Evolutionary conservation across 164 flowering plant genomes (phyloP), one percentile per base, ranked within the genome.

Genomic region (Cinnamomum micranthum): DNA sequence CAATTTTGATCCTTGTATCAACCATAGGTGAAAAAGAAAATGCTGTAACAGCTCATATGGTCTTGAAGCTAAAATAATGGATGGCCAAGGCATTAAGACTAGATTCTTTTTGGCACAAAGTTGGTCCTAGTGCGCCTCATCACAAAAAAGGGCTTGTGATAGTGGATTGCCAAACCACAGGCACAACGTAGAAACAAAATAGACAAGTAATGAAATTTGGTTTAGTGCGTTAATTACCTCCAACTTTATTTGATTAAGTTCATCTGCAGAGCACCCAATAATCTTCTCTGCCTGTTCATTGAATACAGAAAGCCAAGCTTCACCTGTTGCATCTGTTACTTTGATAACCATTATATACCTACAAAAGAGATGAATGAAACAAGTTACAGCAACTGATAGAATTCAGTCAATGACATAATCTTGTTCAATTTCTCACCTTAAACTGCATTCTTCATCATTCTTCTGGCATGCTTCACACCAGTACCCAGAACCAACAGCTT

Each of bases 381-480:
- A 20, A 22, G 14, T 12, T 55, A 20, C 60, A 55, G 19, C 6
- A 55, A 15, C n/a, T 55, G 60, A 20, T 17, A 55, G n/a, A 20
- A 55, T 55, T 15, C n/a, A 7, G 12, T 50, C 7, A 50, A 5
- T 69, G 27, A 13, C 47, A 31, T 31, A 41, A 47, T 47, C 11
- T 69, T n/a, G 72, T 22, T 62, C 52, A 27, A 6, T 35, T n/a
- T 15, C 81, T 52, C 17, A 91, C 99, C 98, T 92, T 77, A 94
- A 80, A 74, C 83, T 84, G 84, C 89, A 86, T 20, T 88, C 91
- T 0, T 71, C 90, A 69, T 88, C 93, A 80, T 89, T 88, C 82
- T 88, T 94, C 83, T 94, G 94, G 81, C 99, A 96, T 31, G 88
- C 91, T 83, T 92, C 97, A 77, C 99, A 96, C 96, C 97, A 92